A percentile compares a stretch with the other conserved stretches of the same genome.
These are phyloP conservation scores for Whalleya microplaca DNA, from an alignment of 2,329 filamentous ascomycete genomes.

Conservation along the genomic window DNA sequence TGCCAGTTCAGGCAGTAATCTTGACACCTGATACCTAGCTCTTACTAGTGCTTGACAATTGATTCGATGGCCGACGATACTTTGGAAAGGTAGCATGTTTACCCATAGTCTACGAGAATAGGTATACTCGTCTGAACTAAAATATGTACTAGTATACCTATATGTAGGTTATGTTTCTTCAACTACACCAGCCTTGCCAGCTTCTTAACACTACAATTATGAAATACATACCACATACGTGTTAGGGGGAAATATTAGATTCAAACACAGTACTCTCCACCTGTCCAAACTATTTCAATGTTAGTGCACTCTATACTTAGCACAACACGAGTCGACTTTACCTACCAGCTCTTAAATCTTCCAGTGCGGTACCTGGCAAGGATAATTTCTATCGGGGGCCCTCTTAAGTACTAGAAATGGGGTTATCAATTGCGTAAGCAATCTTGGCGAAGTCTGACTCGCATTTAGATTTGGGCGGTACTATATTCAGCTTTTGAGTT, in stretches of 20 bases:
- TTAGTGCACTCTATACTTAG: too few species aligned
- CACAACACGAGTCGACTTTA: too few species aligned
- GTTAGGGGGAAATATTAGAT: too few species aligned
- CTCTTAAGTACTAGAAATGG: conserved; percentile 15
- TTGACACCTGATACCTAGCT: background rate
- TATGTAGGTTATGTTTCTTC: too few species aligned
- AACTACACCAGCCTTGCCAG: background rate
- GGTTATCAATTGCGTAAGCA: conserved; percentile 14
- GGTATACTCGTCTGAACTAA: too few species aligned
- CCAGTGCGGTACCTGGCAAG: too few species aligned
- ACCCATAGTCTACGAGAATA: background rate
- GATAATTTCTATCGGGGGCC: too few species aligned
- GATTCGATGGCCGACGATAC: background rate
- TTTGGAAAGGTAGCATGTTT: background rate
- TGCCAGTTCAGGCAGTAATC: background rate
- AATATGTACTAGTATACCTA: too few species aligned
- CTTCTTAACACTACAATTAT: background rate
- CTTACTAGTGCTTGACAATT: background rate
- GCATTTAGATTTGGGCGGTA: conserved; percentile 18
- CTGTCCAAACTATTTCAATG: too few species aligned
- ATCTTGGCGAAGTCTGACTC: conserved; percentile 5
- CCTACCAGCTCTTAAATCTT: too few species aligned
- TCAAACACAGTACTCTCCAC: too few species aligned
- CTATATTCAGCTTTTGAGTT: conserved; percentile 19
- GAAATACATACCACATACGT: too few species aligned